These are phyloP conservation scores for Fusarium keratoplasticum DNA, from an alignment of 2,329 filamentous ascomycete genomes.

Conservation along the genomic window DNA sequence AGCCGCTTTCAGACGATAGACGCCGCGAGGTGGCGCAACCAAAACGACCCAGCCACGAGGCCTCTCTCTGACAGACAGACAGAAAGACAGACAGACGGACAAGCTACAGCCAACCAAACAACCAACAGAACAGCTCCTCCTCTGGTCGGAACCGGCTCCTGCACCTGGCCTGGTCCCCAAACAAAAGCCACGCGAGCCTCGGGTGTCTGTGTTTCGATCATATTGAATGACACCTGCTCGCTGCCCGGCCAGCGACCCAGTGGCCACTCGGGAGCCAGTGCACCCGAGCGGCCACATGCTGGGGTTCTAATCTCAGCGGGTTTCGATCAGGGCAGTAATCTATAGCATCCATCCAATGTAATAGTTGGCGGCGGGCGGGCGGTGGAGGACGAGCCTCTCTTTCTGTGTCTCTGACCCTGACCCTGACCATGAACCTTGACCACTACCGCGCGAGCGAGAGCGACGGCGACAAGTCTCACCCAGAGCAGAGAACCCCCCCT, in stretches of 20 bases:
- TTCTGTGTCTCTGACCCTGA: slow-evolving; percentile 3
- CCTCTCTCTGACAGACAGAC: slow-evolving; percentile 4
- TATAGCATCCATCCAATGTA: neutral
- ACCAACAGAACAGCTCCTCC: slow-evolving; percentile 3
- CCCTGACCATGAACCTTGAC: neutral
- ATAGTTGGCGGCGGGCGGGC: slow-evolving; percentile 32
- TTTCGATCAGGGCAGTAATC: neutral
- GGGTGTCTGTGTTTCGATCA: slow-evolving; percentile 34
- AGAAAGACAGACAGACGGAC: neutral
- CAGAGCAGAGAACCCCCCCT: slow-evolving; percentile 31
- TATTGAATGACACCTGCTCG: slow-evolving; percentile 23
- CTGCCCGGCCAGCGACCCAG: slow-evolving; percentile 30
- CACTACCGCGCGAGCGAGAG: neutral
- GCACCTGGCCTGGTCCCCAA: slow-evolving; percentile 21
- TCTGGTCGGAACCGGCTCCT: neutral
- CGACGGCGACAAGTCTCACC: neutral
- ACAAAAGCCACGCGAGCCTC: slow-evolving; percentile 38
- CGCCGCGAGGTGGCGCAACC: slow-evolving; percentile 24
- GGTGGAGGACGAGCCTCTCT: slow-evolving; percentile 31
- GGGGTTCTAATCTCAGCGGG: neutral
- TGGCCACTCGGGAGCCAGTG: slow-evolving; percentile 30
- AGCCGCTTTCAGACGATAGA: slow-evolving; percentile 18
- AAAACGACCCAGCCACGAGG: slow-evolving; percentile 27
- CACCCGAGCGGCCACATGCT: slow-evolving; percentile 9
- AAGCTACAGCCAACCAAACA: slow-evolving; percentile 12